These are phyloP conservation scores for Canariomyces notabilis DNA, from an alignment of 2,329 filamentous ascomycete species.

Conservation along the genomic window DNA sequence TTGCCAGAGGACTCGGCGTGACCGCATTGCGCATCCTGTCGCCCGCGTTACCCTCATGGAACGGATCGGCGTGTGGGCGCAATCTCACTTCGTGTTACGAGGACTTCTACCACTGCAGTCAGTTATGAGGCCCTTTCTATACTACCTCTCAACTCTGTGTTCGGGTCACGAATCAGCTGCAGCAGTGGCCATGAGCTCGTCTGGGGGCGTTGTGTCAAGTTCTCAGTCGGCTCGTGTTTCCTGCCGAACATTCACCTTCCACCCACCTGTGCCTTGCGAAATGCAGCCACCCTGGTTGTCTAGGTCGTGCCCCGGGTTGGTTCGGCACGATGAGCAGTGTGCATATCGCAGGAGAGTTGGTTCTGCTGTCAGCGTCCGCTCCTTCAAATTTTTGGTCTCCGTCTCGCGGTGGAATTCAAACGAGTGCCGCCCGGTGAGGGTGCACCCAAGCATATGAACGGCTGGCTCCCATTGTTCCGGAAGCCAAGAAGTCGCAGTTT, in stretches of 20 bases:
- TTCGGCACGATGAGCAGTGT: slow-evolving; percentile 3
- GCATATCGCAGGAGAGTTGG: slow-evolving; percentile 10
- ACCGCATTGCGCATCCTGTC: not conserved
- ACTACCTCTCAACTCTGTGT: slow-evolving; percentile 1
- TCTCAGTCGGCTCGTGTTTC: not conserved
- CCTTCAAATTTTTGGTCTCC: not conserved
- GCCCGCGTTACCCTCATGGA: not conserved
- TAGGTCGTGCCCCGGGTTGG: not conserved
- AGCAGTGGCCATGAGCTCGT: slow-evolving; percentile 9
- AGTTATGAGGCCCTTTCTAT: not conserved
- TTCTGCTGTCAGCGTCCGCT: slow-evolving; percentile 6
- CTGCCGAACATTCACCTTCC: not conserved
- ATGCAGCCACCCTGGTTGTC: not conserved
- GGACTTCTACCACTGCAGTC: not conserved
- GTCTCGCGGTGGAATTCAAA: not conserved
- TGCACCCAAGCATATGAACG: not conserved
- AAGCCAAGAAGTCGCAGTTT: not conserved
- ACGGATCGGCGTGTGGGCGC: not conserved
- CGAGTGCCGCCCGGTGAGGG: slow-evolving; percentile 1
- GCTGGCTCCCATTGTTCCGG: not conserved
- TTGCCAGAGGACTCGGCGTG: not conserved
- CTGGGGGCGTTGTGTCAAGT: slow-evolving; percentile 11
- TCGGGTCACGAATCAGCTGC: not conserved
- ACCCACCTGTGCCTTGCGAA: not conserved
- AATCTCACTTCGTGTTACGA: not conserved